phyloP scores from a whole-genome alignment of 73 alveolate species.

The Effrenium voratum region DNA sequence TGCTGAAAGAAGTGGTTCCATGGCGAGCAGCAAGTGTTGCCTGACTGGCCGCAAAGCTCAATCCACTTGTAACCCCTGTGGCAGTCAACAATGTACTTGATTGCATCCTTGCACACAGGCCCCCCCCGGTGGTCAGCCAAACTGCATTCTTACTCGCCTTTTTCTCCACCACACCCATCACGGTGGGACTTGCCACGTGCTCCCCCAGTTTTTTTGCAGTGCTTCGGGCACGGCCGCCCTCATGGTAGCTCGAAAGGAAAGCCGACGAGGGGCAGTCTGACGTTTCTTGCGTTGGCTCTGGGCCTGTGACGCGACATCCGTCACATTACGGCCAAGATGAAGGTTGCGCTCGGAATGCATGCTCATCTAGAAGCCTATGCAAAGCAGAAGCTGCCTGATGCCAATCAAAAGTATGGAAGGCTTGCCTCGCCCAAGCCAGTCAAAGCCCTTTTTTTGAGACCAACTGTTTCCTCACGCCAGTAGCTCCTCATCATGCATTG shows the following conservation, averaged over 20 bases:
- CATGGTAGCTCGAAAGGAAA: slow-evolving; percentile 23
- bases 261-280: background rate
- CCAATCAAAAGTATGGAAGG: too few species aligned
- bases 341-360: too few species aligned
- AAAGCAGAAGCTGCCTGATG: too few species aligned
- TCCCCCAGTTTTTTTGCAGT: slow-evolving; percentile 65
- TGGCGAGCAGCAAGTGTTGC: too few species aligned
- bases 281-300: too few species aligned
- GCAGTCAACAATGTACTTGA: slow-evolving; percentile 64
- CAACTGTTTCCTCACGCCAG: too few species aligned
- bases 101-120: slow-evolving; percentile 34
- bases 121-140: too few species aligned
- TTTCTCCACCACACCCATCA: background rate
- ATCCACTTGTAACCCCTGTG: slow-evolving; percentile 90
- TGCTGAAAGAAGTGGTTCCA: background rate
- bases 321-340: too few species aligned
- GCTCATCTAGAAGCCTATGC: too few species aligned
- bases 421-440: too few species aligned
- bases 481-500: slow-evolving; percentile 49
- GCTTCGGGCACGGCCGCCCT: slow-evolving; percentile 34
- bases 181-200: slow-evolving; percentile 76
- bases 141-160: background rate
- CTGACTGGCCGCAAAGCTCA: slow-evolving; percentile 15
- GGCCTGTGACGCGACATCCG: too few species aligned
- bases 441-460: too few species aligned